A percentile compares a stretch with the other conserved stretches of the same genome.
These are phyloP conservation scores for Lactarius hengduanensis DNA, from an alignment of 768 basidiomycete species.

Conservation along the genomic window DNA sequence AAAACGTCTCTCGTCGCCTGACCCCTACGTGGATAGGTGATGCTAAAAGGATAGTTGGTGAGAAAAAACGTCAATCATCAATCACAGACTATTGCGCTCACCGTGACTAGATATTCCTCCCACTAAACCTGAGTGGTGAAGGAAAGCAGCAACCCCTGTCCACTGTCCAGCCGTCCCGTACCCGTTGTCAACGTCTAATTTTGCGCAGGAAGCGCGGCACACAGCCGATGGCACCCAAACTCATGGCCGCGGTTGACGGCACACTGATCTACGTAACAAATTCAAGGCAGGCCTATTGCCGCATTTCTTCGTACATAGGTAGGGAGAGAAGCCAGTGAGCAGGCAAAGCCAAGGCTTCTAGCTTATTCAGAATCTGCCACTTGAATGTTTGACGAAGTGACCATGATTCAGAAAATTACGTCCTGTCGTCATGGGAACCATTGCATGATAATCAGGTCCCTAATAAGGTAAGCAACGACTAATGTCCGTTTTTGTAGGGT, in stretches of 20 bases:
- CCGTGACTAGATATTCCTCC: not conserved
- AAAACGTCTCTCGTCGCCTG: not conserved
- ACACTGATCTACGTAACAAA: conserved; percentile 1
- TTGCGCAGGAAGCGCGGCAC: conserved; percentile 9
- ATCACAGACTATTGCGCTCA: not conserved
- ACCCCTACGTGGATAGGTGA: not conserved
- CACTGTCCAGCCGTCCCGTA: not conserved
- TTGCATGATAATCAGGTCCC: not conserved
- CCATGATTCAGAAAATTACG: not conserved
- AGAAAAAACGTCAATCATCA: not conserved
- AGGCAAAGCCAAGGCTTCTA: not conserved
- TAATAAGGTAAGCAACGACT: conserved; percentile 8
- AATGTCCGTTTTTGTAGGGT: conserved; percentile 15
- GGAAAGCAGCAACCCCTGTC: conserved; percentile 2
- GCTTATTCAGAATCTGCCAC: not conserved
- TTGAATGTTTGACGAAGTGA: not conserved
- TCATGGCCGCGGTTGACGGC: not conserved
- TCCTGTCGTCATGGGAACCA: conserved; percentile 13
- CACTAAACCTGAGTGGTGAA: conserved; percentile 4
- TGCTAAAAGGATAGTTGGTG: no score
- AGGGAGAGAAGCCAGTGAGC: not conserved
- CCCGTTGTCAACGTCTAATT: conserved; percentile 4
- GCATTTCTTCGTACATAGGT: not conserved
- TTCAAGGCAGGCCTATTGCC: not conserved
- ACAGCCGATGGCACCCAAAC: conserved; percentile 5